Evolutionary conservation across 352 stramenopile genomes (phyloP).

Genomic region (Pilasporangium apinafurcum): DNA sequence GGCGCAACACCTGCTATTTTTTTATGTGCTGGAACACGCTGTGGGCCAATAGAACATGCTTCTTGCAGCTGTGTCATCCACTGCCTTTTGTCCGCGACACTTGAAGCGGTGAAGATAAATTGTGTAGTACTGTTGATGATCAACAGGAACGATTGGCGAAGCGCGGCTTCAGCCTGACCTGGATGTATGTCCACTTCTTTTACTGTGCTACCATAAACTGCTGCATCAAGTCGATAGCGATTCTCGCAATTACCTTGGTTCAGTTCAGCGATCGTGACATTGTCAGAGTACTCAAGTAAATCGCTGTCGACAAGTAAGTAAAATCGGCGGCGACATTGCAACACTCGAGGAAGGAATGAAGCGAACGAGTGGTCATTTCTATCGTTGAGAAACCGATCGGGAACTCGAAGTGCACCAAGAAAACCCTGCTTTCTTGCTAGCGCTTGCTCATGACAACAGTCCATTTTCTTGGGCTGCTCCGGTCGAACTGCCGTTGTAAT

Average conservation of each 20-base stretch:
- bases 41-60: slow-evolving; percentile 6
- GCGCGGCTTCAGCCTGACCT: slow-evolving; percentile 10
- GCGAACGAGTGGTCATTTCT: background rate
- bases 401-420: slow-evolving; percentile 7
- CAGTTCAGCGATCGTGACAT: slow-evolving; percentile 14
- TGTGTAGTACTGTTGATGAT: slow-evolving; percentile 5
- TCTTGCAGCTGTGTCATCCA: slow-evolving; percentile 35
- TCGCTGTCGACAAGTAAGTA: slow-evolving; percentile 21
- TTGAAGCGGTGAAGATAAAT: slow-evolving; percentile 34
- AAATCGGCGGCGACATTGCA: slow-evolving; percentile 17
- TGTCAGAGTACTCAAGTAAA: slow-evolving; percentile 28
- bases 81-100: slow-evolving; percentile 29
- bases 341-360: slow-evolving; percentile 9
- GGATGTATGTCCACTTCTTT: slow-evolving; percentile 7
- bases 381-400: background rate
- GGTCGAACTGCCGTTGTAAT: background rate
- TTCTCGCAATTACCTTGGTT: background rate
- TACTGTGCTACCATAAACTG: background rate
- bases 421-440: slow-evolving; percentile 34
- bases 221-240: slow-evolving; percentile 13
- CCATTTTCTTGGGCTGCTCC: background rate
- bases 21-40: slow-evolving; percentile 1
- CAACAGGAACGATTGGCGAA: slow-evolving; percentile 36
- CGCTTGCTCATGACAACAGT: slow-evolving; percentile 1
- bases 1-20: background rate